Evolutionary conservation across 345 rosid species (phyloP).

Genomic region (Gossypium raimondii): DNA sequence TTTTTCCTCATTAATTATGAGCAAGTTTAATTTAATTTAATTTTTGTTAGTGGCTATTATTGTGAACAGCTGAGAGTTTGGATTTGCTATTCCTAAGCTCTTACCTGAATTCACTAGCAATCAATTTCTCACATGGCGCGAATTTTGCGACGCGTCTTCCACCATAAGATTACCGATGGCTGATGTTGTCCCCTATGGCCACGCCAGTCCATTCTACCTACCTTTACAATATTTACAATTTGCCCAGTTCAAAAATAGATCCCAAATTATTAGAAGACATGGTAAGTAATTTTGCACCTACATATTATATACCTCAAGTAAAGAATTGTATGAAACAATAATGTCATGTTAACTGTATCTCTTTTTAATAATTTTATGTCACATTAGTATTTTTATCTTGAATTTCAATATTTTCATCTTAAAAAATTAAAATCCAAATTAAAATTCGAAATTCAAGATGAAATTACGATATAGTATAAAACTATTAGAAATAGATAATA

Average conservation of each 20-base stretch:
- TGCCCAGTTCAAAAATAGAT: conserved; percentile 36
- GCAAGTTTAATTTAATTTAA: neutral
- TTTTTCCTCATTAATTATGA: too few relatives aligned
- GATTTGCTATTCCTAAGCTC: conserved; percentile 26
- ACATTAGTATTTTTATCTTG: accelerated
- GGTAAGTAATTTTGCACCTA: conserved; percentile 24
- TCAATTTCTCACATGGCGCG: conserved; percentile 32
- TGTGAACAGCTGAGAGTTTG: conserved; percentile 24
- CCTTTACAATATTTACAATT: conserved; percentile 45
- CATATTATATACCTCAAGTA: neutral
- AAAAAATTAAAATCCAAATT: too few relatives aligned
- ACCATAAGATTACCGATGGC: conserved; percentile 21
- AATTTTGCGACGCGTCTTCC: conserved; percentile 32
- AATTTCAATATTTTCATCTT: too few relatives aligned
- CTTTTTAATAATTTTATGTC: too few relatives aligned
- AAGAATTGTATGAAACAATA: too few relatives aligned
- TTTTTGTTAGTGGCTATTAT: neutral
- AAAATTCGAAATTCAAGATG: too few relatives aligned
- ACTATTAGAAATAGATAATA: too few relatives aligned
- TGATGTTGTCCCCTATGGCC: conserved; percentile 18
- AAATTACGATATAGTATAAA: too few relatives aligned
- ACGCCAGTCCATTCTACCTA: conserved; percentile 40
- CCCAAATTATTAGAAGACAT: conserved; percentile 27
- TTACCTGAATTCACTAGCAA: conserved; percentile 28
- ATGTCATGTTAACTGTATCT: too few relatives aligned